Percentiles rank a stretch among this genome's conserved stretches.
phyloP scores from a whole-genome alignment of 2,329 filamentous ascomycete genomes.

The Cylindrodendrum hubeiense region DNA sequence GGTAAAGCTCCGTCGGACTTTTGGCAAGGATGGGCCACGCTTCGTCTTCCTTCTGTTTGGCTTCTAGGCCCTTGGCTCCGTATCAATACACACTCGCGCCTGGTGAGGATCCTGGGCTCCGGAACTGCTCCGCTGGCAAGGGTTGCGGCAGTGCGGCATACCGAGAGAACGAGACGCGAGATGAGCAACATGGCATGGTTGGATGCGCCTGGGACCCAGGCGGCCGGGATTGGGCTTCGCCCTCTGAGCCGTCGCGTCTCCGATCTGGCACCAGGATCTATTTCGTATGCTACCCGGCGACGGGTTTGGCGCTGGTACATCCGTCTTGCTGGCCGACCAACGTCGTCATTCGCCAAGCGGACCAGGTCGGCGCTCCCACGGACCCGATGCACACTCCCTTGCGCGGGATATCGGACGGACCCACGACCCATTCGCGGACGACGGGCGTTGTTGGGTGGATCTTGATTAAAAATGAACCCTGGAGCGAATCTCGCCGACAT shows the following conservation, averaged over 20 bases:
- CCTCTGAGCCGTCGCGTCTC: constrained; percentile 15
- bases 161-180: constrained; percentile 23
- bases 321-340: neutral
- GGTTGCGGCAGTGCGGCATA: constrained; percentile 13
- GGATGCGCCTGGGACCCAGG: constrained; percentile 6
- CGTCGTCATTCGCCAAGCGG: constrained; percentile 4
- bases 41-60: constrained; percentile 1
- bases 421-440: constrained; percentile 14
- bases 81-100: constrained; percentile 12
- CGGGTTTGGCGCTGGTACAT: constrained; percentile 4
- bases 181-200: constrained; percentile 23
- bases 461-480: constrained; percentile 22
- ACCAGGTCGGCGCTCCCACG: constrained; percentile 20
- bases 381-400: constrained; percentile 15
- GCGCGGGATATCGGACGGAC: constrained; percentile 3
- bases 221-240: constrained; percentile 28
- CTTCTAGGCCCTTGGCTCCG: neutral
- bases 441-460: constrained; percentile 19
- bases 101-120: neutral
- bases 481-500: neutral
- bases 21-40: constrained; percentile 6
- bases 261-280: constrained; percentile 31
- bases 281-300: constrained; percentile 10
- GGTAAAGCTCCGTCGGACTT: constrained; percentile 34
- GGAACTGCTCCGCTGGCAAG: constrained; percentile 6